phyloP scores from a whole-genome alignment of 2,329 filamentous ascomycete genomes.

The Myriosclerotinia curreyana region DNA sequence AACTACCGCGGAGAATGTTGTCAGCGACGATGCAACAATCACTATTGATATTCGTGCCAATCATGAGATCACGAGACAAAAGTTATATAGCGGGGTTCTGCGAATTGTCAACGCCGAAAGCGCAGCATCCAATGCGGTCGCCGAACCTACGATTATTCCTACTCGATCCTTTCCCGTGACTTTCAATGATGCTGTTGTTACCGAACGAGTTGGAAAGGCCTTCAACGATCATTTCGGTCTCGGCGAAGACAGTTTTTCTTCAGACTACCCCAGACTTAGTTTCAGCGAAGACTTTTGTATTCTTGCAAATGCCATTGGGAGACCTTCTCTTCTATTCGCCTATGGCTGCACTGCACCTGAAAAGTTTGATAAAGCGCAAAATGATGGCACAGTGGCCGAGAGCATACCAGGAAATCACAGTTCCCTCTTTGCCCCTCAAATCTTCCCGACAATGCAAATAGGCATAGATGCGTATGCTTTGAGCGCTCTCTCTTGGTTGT shows the following conservation, averaged over 20 bases:
- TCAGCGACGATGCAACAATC: constrained; percentile 43
- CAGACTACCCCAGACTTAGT: constrained; percentile 18
- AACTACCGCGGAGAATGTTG: constrained; percentile 43
- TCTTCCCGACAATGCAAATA: constrained; percentile 55
- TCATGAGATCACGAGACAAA: constrained; percentile 36
- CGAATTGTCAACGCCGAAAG: constrained; percentile 47
- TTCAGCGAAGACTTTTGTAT: constrained; percentile 40
- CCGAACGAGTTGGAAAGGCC: constrained; percentile 1
- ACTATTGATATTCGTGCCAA: constrained; percentile 43
- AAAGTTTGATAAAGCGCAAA: constrained; percentile 48
- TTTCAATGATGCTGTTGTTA: constrained; percentile 24
- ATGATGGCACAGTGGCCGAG: constrained; percentile 46
- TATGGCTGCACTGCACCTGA: constrained; percentile 54
- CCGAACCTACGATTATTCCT: constrained; percentile 7
- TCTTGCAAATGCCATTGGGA: constrained; percentile 45
- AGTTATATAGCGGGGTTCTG: constrained; percentile 40
- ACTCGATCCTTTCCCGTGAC: constrained; percentile 22
- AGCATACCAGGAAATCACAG: constrained; percentile 56
- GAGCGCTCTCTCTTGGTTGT: constrained; percentile 47
- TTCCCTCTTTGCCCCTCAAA: constrained; percentile 53
- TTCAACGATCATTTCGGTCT: constrained; percentile 4
- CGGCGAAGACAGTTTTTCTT: constrained; percentile 15
- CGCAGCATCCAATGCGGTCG: constrained; percentile 1
- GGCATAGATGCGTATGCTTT: constrained; percentile 50
- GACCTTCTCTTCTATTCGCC: constrained; percentile 44